Percentiles rank a stretch among this genome's conserved stretches.
phyloP scores from a whole-genome alignment of 345 rosid species.

The Firmiana major region DNA sequence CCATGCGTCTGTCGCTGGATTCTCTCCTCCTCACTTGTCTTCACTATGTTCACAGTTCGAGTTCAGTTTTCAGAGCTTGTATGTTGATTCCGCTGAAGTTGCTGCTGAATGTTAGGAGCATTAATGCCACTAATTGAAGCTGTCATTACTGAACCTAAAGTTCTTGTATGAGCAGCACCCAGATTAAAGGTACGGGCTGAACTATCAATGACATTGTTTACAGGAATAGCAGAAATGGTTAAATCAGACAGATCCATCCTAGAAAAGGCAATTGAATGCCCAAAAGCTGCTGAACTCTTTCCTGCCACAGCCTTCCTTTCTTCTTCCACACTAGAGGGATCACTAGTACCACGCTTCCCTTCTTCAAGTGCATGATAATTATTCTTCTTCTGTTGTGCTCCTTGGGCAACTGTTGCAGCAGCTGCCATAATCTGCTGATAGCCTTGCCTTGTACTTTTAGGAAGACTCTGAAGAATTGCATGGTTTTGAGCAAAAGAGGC shows the following conservation, averaged over 20 bases:
- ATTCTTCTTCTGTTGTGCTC: slow-evolving; percentile 71
- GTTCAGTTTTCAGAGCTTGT: no score
- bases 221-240: slow-evolving; percentile 48
- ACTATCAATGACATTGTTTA: slow-evolving; percentile 66
- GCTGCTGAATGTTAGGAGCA: slow-evolving; percentile 44
- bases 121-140: slow-evolving; percentile 27
- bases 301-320: slow-evolving; percentile 56
- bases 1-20: no score
- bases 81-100: slow-evolving; percentile 44
- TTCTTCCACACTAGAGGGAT: slow-evolving; percentile 46
- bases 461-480: slow-evolving; percentile 64
- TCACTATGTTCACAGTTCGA: no score
- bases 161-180: slow-evolving; percentile 49
- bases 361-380: slow-evolving; percentile 58
- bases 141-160: slow-evolving; percentile 43
- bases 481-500: slow-evolving; percentile 71
- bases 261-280: slow-evolving; percentile 82
- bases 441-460: slow-evolving; percentile 68
- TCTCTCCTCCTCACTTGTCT: no score
- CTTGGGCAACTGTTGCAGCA: no score
- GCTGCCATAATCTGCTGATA: slow-evolving; percentile 56
- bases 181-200: slow-evolving; percentile 59
- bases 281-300: slow-evolving; percentile 38
- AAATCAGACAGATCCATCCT: slow-evolving; percentile 55
- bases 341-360: slow-evolving; percentile 49